Percentiles rank a stretch among this genome's conserved stretches.
phyloP scores from a whole-genome alignment of 306 rosid genomes.

The Morella rubra region DNA sequence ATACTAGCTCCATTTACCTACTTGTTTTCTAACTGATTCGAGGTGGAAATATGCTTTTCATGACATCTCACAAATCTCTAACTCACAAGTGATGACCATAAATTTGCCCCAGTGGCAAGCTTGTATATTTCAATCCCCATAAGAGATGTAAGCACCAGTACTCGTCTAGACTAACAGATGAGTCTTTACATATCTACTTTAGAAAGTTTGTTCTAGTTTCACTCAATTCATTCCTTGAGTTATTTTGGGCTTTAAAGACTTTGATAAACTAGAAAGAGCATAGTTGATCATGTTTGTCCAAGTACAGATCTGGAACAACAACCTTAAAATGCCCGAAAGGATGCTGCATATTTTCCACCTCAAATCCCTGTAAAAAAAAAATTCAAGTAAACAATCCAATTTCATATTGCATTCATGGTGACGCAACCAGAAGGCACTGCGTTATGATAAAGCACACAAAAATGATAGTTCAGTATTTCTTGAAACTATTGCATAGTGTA shows the following conservation, averaged over 20 bases:
- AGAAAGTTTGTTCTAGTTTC: not conserved
- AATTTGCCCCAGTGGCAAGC: not conserved
- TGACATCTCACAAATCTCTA: not conserved
- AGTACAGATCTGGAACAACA: not conserved
- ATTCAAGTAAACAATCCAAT: slow-evolving; percentile 12
- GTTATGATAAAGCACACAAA: not conserved
- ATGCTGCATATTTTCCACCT: slow-evolving; percentile 13
- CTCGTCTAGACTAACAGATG: not conserved
- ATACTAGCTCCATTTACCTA: not conserved
- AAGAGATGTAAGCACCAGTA: not conserved
- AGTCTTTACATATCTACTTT: not conserved
- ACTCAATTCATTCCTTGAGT: not conserved
- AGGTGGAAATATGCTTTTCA: slow-evolving; percentile 1
- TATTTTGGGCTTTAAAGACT: not conserved
- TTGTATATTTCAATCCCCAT: not conserved
- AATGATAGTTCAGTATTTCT: not conserved
- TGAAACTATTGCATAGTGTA: not conserved
- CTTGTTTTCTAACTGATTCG: not conserved
- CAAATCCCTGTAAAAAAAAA: slow-evolving; percentile 18
- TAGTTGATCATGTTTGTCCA: not conserved
- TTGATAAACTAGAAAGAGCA: not conserved
- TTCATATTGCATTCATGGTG: not conserved
- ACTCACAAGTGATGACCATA: not conserved
- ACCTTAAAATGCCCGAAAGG: not conserved
- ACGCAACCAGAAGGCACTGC: not conserved